A percentile compares a stretch with the other conserved stretches of the same genome.
phyloP scores from a whole-genome alignment of 2,329 filamentous ascomycete species.

The Arthrobotrys iridis region DNA sequence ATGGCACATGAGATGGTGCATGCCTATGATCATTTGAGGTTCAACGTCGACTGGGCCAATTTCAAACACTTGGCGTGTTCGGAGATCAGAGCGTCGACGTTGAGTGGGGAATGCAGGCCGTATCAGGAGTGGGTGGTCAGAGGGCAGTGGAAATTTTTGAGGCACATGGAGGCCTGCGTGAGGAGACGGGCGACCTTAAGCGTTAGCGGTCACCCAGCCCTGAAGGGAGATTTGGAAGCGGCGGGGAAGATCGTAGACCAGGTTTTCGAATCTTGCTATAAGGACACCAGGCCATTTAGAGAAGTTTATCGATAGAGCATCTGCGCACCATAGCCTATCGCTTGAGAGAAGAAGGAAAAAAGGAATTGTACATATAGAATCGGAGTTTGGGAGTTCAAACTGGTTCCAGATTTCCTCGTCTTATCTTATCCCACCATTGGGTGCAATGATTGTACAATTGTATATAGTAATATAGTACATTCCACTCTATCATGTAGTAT shows the following conservation, averaged over 20 bases:
- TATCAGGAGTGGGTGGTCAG: constrained; percentile 83
- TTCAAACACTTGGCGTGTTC: constrained; percentile 91
- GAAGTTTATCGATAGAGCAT: constrained; percentile 87
- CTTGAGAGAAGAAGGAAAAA: too few relatives aligned
- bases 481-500: constrained; percentile 38
- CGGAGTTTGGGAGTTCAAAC: background rate
- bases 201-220: constrained; percentile 78
- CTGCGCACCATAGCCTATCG: too few relatives aligned
- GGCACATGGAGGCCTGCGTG: constrained; percentile 94
- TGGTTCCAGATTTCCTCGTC: background rate
- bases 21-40: constrained; percentile 90
- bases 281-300: constrained; percentile 93
- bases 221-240: constrained; percentile 80
- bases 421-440: background rate
- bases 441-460: background rate
- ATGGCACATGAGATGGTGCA: constrained; percentile 98
- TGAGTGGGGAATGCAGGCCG: constrained; percentile 95
- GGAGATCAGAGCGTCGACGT: constrained; percentile 91
- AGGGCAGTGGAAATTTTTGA: constrained; percentile 86
- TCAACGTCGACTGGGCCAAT: constrained; percentile 85
- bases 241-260: constrained; percentile 90
- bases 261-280: constrained; percentile 98
- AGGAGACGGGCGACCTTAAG: constrained; percentile 81
- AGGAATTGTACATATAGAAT: constrained; percentile 10
- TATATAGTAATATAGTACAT: constrained; percentile 53